Evolutionary conservation across 768 basidiomycete species (phyloP).

Genomic region (Butyriboletus loyo): DNA sequence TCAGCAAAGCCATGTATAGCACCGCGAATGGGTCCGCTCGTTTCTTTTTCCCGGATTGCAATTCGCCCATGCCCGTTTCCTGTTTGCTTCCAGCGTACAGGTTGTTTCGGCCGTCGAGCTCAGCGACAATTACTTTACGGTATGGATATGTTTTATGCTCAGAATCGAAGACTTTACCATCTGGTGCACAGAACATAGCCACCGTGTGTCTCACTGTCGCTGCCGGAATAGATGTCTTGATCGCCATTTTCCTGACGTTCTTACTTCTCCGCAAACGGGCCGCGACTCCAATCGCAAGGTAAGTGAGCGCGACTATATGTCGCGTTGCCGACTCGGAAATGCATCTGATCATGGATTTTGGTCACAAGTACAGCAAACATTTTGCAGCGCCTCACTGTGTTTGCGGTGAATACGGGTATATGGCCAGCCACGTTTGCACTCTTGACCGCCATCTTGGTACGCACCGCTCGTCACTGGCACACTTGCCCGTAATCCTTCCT

Average conservation of each 20-base stretch:
- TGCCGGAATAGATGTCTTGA: constrained; percentile 2
- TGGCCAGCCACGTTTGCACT: constrained; percentile 50
- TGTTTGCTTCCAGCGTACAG: not conserved
- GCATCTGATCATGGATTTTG: not conserved
- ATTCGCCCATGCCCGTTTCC: not conserved
- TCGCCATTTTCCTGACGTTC: not conserved
- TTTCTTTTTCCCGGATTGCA: not conserved
- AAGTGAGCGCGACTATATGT: not conserved
- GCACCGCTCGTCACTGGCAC: constrained; percentile 23
- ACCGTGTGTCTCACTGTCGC: not conserved
- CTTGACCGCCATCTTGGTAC: constrained; percentile 41
- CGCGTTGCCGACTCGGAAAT: not conserved
- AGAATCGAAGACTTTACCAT: not conserved
- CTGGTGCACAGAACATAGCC: not conserved
- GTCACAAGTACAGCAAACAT: constrained; percentile 2
- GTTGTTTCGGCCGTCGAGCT: not conserved
- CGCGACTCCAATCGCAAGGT: not conserved
- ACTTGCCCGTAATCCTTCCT: no score
- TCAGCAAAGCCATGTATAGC: not conserved
- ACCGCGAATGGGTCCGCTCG: not conserved
- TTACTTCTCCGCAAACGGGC: not conserved
- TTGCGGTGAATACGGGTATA: constrained; percentile 30
- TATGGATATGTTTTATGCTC: not conserved
- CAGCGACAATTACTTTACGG: not conserved
- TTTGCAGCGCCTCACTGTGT: constrained; percentile 8